These are phyloP conservation scores for Fusarium praegraminearum DNA, from an alignment of 2,329 filamentous ascomycete genomes.

Conservation along the genomic window DNA sequence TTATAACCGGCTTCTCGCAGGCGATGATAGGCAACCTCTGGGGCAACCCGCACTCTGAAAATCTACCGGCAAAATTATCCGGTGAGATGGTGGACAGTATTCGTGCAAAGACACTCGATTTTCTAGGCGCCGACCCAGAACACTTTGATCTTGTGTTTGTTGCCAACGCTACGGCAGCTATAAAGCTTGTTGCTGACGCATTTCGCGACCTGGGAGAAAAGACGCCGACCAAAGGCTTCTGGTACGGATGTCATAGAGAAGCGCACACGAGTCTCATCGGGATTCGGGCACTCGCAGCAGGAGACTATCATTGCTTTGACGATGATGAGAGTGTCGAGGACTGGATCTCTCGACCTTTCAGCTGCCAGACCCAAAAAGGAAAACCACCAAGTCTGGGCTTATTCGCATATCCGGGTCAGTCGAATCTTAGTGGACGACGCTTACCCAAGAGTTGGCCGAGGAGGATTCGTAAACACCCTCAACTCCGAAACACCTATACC, in stretches of 20 bases:
- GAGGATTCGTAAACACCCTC: slow-evolving; percentile 48
- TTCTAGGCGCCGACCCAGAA: slow-evolving; percentile 69
- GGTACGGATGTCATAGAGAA: slow-evolving; percentile 72
- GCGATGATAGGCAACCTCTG: slow-evolving; percentile 70
- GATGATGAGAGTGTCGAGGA: slow-evolving; percentile 64
- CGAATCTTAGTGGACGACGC: slow-evolving; percentile 75
- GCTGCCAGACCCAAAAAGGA: slow-evolving; percentile 30
- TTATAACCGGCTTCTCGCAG: slow-evolving; percentile 66
- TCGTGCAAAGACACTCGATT: slow-evolving; percentile 64
- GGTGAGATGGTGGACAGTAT: slow-evolving; percentile 69
- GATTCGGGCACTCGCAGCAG: slow-evolving; percentile 71
- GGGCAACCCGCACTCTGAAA: slow-evolving; percentile 76
- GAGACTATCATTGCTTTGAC: slow-evolving; percentile 68
- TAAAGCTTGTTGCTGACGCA: slow-evolving; percentile 70
- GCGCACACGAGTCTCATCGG: slow-evolving; percentile 75
- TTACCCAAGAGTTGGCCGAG: slow-evolving; percentile 69
- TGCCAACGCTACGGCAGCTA: slow-evolving; percentile 71
- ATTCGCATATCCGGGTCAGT: slow-evolving; percentile 77
- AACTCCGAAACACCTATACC: slow-evolving; percentile 56
- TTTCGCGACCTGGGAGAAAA: slow-evolving; percentile 66
- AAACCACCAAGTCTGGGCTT: slow-evolving; percentile 51
- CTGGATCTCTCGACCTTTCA: slow-evolving; percentile 54
- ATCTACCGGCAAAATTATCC: slow-evolving; percentile 67
- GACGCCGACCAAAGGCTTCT: slow-evolving; percentile 60
- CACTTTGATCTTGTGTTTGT: slow-evolving; percentile 73